Evolutionary conservation across 2,329 filamentous ascomycete species (phyloP), one percentile per base, ranked within the genome.

Genomic region (Xylaria multiplex): DNA sequence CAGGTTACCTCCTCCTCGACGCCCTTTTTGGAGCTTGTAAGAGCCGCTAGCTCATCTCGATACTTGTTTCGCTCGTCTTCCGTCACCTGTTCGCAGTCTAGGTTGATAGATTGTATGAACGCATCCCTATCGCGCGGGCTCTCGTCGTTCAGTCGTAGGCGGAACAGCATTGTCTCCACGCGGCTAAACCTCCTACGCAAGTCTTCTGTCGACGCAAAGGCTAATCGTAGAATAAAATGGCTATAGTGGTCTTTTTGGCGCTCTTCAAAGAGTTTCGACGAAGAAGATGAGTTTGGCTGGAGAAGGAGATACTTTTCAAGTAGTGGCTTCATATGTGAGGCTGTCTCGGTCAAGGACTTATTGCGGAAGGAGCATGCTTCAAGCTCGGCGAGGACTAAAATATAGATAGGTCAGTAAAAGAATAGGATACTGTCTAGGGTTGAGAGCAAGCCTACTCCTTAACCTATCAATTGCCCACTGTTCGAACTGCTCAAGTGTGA

Each of bases 321-420:
- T 50, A 97, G 86, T 7, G 92, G 90, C 76, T 90, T 91, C 87
- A 99, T 96, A 79, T 97, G 91, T 6, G 85, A 81, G 22, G 88
- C 88, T 19, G 93, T 97, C 79, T 99, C 96, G 71, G 89, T 84
- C n/a, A 88, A 88, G 22, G 90, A 85, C 74, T 91, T 92, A 83
- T 98, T 98, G 78, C 96, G 92, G 82, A 97, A 97, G 24, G 93
- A 94, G 80, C 96, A 98, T 71, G 93, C 90, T 84, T 99, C 96
- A 62, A 99, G 84, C 79, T 96, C 93, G 62, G 91, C 91, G 66
- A 96, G 89, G 57, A 96, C 92, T 93, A 65, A 74, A 57, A 14
- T 16, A 67, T 13, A 54, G 52, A 65, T 74, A 54, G 54, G 66
- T 74, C 24, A 77, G 74, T 40, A 48, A 59, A 6, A 24, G 16